Percentiles rank a stretch among this genome's conserved stretches.
phyloP scores from a whole-genome alignment of 768 basidiomycete species.

The Artomyces pyxidatus region DNA sequence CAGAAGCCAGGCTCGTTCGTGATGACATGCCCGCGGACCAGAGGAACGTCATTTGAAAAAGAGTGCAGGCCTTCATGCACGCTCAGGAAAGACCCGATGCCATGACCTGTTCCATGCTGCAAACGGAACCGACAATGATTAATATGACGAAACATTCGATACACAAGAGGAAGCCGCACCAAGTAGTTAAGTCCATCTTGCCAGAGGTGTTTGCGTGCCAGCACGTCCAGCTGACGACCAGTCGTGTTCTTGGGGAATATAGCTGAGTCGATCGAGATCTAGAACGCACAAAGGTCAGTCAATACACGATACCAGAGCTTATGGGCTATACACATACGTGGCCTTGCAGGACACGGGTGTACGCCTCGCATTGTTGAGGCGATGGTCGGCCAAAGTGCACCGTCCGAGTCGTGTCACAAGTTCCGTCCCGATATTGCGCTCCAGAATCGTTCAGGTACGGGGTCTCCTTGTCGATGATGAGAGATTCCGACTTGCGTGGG shows the following conservation, averaged over 20 bases:
- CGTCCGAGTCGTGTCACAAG: constrained; percentile 77
- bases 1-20: constrained; percentile 95
- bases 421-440: constrained; percentile 84
- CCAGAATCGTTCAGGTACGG: constrained; percentile 96
- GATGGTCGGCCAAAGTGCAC: constrained; percentile 84
- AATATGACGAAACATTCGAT: background rate
- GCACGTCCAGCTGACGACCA: constrained; percentile 75
- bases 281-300: constrained; percentile 17
- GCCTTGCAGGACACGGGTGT: constrained; percentile 91
- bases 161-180: constrained; percentile 41
- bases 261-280: constrained; percentile 88
- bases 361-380: constrained; percentile 83
- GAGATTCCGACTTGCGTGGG: constrained; percentile 59
- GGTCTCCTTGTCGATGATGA: constrained; percentile 64
- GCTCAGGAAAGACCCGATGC: constrained; percentile 79
- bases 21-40: constrained; percentile 82
- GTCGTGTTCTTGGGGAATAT: constrained; percentile 89
- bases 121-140: background rate
- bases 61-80: constrained; percentile 82
- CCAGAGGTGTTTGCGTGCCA: constrained; percentile 86
- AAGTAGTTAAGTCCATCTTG: constrained; percentile 77
- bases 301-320: constrained; percentile 11
- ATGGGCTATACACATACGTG: constrained; percentile 55
- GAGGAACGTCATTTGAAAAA: constrained; percentile 59
- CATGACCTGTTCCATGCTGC: constrained; percentile 89